Evolutionary conservation across 345 rosid genomes (phyloP).

Genomic region (Excoecaria cochinchinensis): DNA sequence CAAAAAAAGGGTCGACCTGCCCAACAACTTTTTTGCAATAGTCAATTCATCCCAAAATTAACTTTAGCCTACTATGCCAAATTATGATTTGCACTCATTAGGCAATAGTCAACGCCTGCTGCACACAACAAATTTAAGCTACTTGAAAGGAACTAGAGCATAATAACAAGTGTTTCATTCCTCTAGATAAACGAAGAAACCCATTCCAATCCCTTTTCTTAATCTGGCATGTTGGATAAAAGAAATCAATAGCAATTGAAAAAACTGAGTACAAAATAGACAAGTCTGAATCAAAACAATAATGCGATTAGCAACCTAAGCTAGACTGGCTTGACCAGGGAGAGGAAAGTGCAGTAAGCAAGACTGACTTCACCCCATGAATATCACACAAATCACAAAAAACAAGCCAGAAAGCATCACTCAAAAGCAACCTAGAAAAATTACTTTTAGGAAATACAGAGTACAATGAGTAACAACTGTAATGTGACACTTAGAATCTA

Average conservation of each 20-base stretch:
- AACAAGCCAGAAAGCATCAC: not conserved
- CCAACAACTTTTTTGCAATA: not conserved
- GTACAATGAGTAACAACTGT: not conserved
- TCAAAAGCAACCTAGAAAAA: not conserved
- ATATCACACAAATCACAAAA: not conserved
- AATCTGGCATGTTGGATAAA: not conserved
- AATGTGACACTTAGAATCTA: not conserved
- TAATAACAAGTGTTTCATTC: not conserved
- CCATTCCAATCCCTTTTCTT: not conserved
- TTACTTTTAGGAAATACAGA: not conserved
- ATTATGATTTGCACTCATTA: not conserved
- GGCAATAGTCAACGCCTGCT: not conserved
- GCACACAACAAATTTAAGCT: too few relatives aligned
- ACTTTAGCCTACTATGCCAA: not conserved
- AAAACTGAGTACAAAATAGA: not conserved
- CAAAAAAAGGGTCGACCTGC: not conserved
- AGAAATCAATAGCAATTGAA: not conserved
- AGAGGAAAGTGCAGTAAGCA: not conserved
- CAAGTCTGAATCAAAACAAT: not conserved
- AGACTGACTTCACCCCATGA: not conserved
- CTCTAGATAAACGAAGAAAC: not conserved
- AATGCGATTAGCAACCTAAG: not conserved
- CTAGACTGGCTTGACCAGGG: not conserved
- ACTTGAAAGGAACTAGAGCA: too few relatives aligned
- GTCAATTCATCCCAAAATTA: not conserved